A percentile compares a stretch with the other conserved stretches of the same genome.
These are phyloP conservation scores for Nakazawaea wyomingensis DNA, from an alignment of 805 yeast species.

Conservation along the genomic window DNA sequence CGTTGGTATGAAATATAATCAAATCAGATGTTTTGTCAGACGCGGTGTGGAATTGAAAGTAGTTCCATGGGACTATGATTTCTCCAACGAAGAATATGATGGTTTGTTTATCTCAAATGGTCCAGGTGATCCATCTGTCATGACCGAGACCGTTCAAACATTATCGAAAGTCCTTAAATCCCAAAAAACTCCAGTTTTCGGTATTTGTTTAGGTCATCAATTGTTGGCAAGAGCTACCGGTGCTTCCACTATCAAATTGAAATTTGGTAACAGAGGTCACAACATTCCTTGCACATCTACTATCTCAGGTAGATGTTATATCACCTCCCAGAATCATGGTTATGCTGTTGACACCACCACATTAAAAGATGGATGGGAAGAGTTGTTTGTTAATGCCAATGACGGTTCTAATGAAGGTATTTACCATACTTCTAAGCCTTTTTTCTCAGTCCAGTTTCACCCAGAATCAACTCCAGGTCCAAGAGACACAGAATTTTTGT, in stretches of 20 bases:
- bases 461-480: constrained; percentile 99
- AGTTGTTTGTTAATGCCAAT: constrained; percentile 90
- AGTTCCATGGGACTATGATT: constrained; percentile 94
- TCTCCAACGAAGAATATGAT: constrained; percentile 75
- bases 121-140: constrained; percentile 97
- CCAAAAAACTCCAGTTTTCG: constrained; percentile 85
- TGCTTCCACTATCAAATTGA: constrained; percentile 85
- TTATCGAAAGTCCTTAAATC: constrained; percentile 53
- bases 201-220: constrained; percentile 98
- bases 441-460: constrained; percentile 97
- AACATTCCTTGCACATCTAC: constrained; percentile 92
- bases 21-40: constrained; percentile 91
- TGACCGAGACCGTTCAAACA: constrained; percentile 61
- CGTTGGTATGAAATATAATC: constrained; percentile 98
- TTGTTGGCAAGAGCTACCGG: constrained; percentile 93
- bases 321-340: constrained; percentile 98
- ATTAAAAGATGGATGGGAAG: constrained; percentile 80
- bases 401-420: constrained; percentile 99
- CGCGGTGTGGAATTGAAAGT: constrained; percentile 96
- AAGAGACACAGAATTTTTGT: constrained; percentile 94
- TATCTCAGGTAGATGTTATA: constrained; percentile 92
- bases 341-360: constrained; percentile 87
- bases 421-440: constrained; percentile 81
- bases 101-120: constrained; percentile 97
- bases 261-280: constrained; percentile 99